Conservation (phyloP, 805 yeast species). For the Lipomyces chichibuensis region DNA sequence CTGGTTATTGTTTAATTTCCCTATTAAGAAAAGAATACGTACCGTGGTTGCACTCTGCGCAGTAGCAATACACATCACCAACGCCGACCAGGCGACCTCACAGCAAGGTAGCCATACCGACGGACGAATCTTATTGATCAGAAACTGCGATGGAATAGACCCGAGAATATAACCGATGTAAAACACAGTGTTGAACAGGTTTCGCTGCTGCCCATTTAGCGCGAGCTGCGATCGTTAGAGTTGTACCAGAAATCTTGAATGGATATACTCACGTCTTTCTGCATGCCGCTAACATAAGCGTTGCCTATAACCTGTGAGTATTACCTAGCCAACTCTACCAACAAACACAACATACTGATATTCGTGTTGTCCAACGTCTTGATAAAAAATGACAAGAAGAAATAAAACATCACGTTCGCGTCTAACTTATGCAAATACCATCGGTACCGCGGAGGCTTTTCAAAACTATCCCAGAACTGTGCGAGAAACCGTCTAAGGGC, state of each 20-base stretch:
- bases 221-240: conserved; percentile 18
- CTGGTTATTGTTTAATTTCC: neutral
- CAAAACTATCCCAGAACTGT: conserved; percentile 23
- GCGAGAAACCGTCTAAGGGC: conserved; percentile 8
- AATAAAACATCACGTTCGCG: conserved; percentile 14
- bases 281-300: conserved; percentile 51
- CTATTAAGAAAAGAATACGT: conserved; percentile 42
- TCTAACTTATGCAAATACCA: conserved; percentile 14
- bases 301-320: conserved; percentile 46
- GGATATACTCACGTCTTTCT: conserved; percentile 39
- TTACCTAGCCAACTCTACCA: neutral
- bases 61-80: conserved; percentile 59
- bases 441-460: conserved; percentile 17
- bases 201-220: conserved; percentile 37
- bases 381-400: conserved; percentile 18
- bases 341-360: conserved; percentile 34
- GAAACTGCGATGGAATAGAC: conserved; percentile 43
- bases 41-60: conserved; percentile 45
- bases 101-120: conserved; percentile 51
- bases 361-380: conserved; percentile 16
- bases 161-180: conserved; percentile 42
- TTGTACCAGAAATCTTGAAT: neutral
- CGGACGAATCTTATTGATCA: conserved; percentile 38
- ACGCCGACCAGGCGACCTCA: conserved; percentile 69
- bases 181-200: conserved; percentile 35